Base-by-base conservation (phyloP, 1,284 basidiomycete species). In the Singerocomus inundabilis region DNA sequence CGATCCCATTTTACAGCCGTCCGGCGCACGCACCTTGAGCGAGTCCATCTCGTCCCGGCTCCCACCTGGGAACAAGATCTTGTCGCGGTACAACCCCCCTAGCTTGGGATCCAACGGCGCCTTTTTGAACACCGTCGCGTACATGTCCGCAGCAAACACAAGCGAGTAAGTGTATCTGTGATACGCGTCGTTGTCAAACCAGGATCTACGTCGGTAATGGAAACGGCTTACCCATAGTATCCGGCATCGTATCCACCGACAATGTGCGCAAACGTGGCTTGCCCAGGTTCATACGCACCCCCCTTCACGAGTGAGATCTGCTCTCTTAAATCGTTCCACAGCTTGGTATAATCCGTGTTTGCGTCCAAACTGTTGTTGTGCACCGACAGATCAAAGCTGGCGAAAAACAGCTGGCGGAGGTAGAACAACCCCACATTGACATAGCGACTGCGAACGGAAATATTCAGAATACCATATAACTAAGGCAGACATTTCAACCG, bases 351-450 rank as follows among this genome's bases (percentile, higher is more conserved):
- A 58, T 93, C 85, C 12, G 77, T 44, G 28, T 46, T 36, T 21
- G 38, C 51, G 25, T 57, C 46, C 70, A 48, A 32, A 80, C 84
- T 79, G 69, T 85, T 75, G 59, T 84, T 85, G 63, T 91, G 88
- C 4, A 91, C 82, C 58, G 80, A 80, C 59, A 90, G 48, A 49
- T 91, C 88, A 59, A 84, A 91, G 58, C 81, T 85, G 57, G 85
- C 88, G 58, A 90, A 90, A 76, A 91, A 91, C 11, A 91, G 72
- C 62, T 92, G 60, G 21, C 88, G 82, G 15, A 92, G 78, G 69
- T 88, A 88, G 69, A 82, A 88, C 29, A 93, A 66, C 1, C 89
- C 91, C 37, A 90, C 79, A 53, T 91, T 89, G 56, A 90, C 81
- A 56, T 89, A 88, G 52, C 88, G 88, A 60, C 87, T 88, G 46